A percentile compares a stretch with the other conserved stretches of the same genome.
phyloP scores from a whole-genome alignment of 2,329 filamentous ascomycete species.

The Rhinocladiella similis region DNA sequence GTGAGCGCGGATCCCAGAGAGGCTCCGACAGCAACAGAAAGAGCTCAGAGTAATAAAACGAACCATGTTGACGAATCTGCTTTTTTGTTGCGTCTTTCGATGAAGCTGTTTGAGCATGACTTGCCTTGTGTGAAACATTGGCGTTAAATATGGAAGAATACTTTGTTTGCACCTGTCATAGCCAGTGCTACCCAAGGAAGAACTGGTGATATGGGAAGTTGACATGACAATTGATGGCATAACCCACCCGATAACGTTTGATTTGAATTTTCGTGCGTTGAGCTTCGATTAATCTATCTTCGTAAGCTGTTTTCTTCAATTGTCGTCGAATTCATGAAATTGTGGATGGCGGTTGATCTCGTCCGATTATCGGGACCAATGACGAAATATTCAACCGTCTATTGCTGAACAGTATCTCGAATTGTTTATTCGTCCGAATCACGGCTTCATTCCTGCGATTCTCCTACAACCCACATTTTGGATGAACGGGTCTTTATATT shows the following conservation, averaged over 20 bases:
- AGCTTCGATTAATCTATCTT: no score
- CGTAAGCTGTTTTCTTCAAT: no score
- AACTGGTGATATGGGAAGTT: no score
- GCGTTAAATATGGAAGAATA: no score
- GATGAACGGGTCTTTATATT: no score
- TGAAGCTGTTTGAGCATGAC: not conserved
- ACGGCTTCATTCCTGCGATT: no score
- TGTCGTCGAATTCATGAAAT: not conserved
- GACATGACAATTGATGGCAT: no score
- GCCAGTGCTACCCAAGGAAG: no score
- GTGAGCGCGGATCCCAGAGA: constrained; percentile 24
- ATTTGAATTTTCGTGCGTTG: no score
- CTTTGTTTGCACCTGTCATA: no score
- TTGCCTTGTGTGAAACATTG: not conserved
- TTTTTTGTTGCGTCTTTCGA: not conserved
- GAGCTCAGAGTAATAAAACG: constrained; percentile 11
- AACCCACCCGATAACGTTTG: no score
- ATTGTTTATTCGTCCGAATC: not conserved
- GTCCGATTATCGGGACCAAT: not conserved
- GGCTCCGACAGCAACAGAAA: constrained; percentile 11
- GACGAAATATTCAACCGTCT: not conserved
- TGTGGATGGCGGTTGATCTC: not conserved
- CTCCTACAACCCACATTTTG: no score
- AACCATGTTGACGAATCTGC: constrained; percentile 4
- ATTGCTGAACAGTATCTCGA: not conserved